phyloP scores from a whole-genome alignment of 129 eudicot species.

The Lonicera japonica region DNA sequence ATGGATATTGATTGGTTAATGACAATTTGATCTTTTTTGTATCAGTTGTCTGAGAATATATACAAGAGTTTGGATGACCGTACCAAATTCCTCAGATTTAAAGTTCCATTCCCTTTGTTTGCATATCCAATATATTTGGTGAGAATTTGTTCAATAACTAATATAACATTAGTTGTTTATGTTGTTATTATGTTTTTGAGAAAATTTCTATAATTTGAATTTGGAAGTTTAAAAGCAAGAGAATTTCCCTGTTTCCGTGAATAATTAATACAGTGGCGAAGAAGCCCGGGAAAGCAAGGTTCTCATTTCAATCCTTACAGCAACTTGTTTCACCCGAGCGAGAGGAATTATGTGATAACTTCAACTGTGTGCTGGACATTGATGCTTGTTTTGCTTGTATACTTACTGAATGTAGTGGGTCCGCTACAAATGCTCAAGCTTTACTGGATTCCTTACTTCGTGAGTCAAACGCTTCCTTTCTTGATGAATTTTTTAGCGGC shows the following conservation, averaged over 20 bases:
- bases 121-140: slow-evolving; percentile 74
- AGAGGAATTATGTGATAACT: slow-evolving; percentile 46
- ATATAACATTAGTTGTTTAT: too few species aligned
- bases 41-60: slow-evolving; percentile 49
- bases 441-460: slow-evolving; percentile 68
- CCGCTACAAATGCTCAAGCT: slow-evolving; percentile 43
- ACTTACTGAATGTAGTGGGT: slow-evolving; percentile 34
- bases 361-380: slow-evolving; percentile 69
- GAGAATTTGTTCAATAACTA: not conserved
- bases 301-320: slow-evolving; percentile 74
- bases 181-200: too few species aligned
- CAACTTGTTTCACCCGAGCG: slow-evolving; percentile 50
- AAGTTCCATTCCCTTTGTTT: slow-evolving; percentile 65
- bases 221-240: not conserved
- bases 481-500: not conserved
- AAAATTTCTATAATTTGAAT: not conserved
- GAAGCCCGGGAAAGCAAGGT: slow-evolving; percentile 75
- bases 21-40: not conserved
- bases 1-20: too few species aligned
- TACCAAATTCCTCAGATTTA: slow-evolving; percentile 60
- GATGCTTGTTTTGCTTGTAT: slow-evolving; percentile 46
- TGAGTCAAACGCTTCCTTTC: slow-evolving; percentile 12
- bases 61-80: slow-evolving; percentile 48
- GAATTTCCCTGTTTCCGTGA: not conserved
- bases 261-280: slow-evolving; percentile 28